A percentile compares a stretch with the other conserved stretches of the same genome.
phyloP scores from a whole-genome alignment of 1,284 basidiomycete species.

The Dichomitus squalens region DNA sequence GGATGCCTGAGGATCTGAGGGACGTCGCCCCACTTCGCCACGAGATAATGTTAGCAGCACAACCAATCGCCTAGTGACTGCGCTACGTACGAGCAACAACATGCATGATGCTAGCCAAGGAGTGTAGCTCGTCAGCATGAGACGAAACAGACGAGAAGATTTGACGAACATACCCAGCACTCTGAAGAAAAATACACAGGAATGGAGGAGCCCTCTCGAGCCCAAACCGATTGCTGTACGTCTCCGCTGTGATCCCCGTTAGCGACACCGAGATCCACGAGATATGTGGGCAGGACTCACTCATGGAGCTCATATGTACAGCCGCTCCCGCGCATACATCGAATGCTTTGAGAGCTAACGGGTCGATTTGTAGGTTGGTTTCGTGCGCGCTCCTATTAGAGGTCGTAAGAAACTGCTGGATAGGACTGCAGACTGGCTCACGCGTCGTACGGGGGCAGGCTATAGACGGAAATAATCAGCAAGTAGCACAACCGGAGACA shows the following conservation, averaged over 20 bases:
- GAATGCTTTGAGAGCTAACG: constrained; percentile 58
- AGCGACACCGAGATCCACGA: background rate
- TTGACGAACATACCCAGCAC: constrained; percentile 65
- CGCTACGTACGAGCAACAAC: constrained; percentile 61
- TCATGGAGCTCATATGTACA: constrained; percentile 69
- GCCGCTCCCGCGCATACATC: constrained; percentile 80
- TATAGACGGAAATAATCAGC: constrained; percentile 28
- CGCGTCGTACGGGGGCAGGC: constrained; percentile 72
- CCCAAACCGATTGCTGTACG: constrained; percentile 62
- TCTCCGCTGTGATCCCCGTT: constrained; percentile 45
- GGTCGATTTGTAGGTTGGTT: constrained; percentile 9
- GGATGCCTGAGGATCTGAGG: constrained; percentile 69
- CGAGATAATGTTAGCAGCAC: constrained; percentile 9
- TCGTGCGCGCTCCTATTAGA: background rate
- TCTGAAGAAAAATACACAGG: constrained; percentile 74
- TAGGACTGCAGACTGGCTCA: constrained; percentile 29
- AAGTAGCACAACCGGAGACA: no score
- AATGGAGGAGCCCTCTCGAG: constrained; percentile 70
- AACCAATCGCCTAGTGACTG: background rate
- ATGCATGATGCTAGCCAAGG: constrained; percentile 72
- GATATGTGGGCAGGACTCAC: constrained; percentile 38
- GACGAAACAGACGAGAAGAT: background rate
- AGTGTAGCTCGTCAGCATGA: constrained; percentile 6
- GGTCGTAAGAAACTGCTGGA: background rate
- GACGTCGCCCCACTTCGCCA: constrained; percentile 61